A percentile compares a stretch with the other conserved stretches of the same genome.
These are phyloP conservation scores for Hypoxylon fragiforme DNA, from an alignment of 495 filamentous ascomycete species.

Conservation along the genomic window DNA sequence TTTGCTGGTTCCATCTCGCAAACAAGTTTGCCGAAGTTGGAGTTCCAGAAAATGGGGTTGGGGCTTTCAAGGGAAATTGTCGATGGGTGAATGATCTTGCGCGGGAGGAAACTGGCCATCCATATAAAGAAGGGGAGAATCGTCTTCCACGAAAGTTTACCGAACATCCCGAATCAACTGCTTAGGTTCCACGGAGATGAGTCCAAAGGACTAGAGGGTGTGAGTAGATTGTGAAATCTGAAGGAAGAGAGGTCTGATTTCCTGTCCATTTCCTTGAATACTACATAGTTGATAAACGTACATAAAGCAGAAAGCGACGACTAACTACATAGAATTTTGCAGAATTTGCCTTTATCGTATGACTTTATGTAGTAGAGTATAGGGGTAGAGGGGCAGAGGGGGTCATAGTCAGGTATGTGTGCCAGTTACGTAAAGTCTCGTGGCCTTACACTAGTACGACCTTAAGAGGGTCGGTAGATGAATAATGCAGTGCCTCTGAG, in stretches of 20 bases:
- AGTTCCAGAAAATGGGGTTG: slow-evolving; percentile 42
- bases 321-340: neutral
- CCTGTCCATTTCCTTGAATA: too few species aligned
- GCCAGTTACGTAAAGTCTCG: slow-evolving; percentile 21
- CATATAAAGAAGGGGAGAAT: slow-evolving; percentile 63
- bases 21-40: slow-evolving; percentile 59
- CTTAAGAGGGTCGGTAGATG: slow-evolving; percentile 7
- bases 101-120: slow-evolving; percentile 63
- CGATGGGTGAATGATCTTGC: slow-evolving; percentile 82
- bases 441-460: neutral
- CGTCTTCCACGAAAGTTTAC: slow-evolving; percentile 58
- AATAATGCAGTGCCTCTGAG: slow-evolving; percentile 20
- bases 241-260: neutral
- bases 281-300: too few species aligned
- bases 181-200: slow-evolving; percentile 5
- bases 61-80: slow-evolving; percentile 49
- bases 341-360: slow-evolving; percentile 14
- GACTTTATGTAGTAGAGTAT: neutral
- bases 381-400: slow-evolving; percentile 1
- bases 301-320: neutral
- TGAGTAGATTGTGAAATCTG: neutral
- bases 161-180: slow-evolving; percentile 28
- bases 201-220: neutral
- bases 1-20: slow-evolving; percentile 77
- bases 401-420: slow-evolving; percentile 17